Percentiles rank a stretch among this genome's conserved stretches.
Evolutionary conservation across 257 asterid species (phyloP).

Genomic region (Solanum ossicruentum): DNA sequence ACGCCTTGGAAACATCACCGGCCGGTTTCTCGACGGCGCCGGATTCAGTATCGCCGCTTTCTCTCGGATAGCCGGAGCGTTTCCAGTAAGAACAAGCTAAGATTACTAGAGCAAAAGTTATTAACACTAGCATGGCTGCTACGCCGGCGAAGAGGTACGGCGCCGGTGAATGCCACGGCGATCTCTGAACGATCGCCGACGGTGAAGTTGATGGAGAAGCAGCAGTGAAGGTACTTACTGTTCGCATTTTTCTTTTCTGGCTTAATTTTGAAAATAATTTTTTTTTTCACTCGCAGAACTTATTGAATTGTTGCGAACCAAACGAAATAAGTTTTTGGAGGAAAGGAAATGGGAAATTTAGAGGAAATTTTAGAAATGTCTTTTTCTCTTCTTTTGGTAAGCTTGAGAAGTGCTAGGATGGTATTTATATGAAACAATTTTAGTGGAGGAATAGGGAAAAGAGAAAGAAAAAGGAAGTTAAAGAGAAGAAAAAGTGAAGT

Average conservation of each 20-base stretch:
- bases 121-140: slow-evolving; percentile 80
- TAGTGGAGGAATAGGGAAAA: neutral
- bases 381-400: neutral
- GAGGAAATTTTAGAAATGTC: neutral
- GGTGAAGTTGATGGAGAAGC: neutral
- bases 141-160: slow-evolving; percentile 84
- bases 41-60: slow-evolving; percentile 29
- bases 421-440: neutral
- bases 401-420: neutral
- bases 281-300: neutral
- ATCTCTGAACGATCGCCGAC: slow-evolving; percentile 11
- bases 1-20: neutral
- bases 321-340: neutral
- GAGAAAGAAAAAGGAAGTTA: neutral
- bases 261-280: neutral
- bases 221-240: neutral
- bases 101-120: slow-evolving; percentile 70
- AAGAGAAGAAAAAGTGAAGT: neutral
- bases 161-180: slow-evolving; percentile 94
- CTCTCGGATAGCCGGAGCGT: slow-evolving; percentile 44
- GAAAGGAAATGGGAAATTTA: neutral
- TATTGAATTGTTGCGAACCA: neutral
- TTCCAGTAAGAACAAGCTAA: slow-evolving; percentile 81
- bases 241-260: neutral
- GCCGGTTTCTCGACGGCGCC: slow-evolving; percentile 21